Conservation (phyloP, 2,329 filamentous ascomycete genomes). For the Nigrospora osmanthi region DNA sequence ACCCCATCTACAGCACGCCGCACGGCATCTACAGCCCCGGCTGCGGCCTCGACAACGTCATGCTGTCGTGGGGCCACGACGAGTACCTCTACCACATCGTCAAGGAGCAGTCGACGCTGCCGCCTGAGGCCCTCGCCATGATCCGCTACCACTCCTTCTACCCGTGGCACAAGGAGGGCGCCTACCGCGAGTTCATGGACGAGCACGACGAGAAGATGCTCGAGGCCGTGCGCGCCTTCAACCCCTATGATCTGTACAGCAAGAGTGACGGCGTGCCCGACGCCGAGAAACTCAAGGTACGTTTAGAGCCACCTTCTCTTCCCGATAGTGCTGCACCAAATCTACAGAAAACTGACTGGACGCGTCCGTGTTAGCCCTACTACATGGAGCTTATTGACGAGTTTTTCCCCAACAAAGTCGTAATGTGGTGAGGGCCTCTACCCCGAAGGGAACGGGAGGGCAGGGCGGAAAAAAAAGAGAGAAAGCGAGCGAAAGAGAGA, state of each 20-base stretch:
- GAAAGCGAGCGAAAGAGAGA: no score
- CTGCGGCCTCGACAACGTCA: slow-evolving; percentile 79
- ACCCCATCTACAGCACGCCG: slow-evolving; percentile 68
- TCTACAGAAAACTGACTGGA: slow-evolving; percentile 5
- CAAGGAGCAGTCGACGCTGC: slow-evolving; percentile 73
- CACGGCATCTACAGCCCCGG: slow-evolving; percentile 73
- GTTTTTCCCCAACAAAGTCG: slow-evolving; percentile 60
- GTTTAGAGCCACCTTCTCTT: slow-evolving; percentile 8
- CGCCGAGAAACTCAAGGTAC: slow-evolving; percentile 66
- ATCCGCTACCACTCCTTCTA: slow-evolving; percentile 92
- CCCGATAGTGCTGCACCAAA: not conserved
- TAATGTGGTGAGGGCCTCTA: slow-evolving; percentile 51
- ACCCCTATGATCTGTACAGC: slow-evolving; percentile 87
- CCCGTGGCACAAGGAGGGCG: slow-evolving; percentile 78
- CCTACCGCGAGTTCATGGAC: slow-evolving; percentile 77
- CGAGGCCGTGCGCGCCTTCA: slow-evolving; percentile 76
- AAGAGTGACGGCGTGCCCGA: slow-evolving; percentile 79
- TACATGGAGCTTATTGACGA: slow-evolving; percentile 69
- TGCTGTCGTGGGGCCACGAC: slow-evolving; percentile 87
- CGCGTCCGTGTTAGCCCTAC: slow-evolving; percentile 44
- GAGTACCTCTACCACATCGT: slow-evolving; percentile 83
- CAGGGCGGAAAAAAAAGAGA: no score
- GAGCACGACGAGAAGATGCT: slow-evolving; percentile 75
- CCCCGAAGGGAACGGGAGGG: no score
- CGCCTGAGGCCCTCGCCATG: slow-evolving; percentile 80